Evolutionary conservation across 164 flowering plant species (phyloP).

Genomic region (Dillenia suffruticosa): DNA sequence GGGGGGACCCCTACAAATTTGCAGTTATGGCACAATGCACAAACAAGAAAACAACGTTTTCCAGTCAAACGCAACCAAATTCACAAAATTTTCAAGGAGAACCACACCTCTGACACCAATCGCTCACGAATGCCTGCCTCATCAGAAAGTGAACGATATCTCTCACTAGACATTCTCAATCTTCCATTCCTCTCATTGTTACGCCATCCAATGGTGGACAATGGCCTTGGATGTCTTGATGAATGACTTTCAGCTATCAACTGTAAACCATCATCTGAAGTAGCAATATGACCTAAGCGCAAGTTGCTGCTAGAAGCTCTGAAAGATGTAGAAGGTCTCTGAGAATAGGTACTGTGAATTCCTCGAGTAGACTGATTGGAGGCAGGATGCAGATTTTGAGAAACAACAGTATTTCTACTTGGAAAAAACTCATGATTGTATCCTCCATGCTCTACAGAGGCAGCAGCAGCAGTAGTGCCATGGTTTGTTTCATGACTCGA

Average conservation of each 20-base stretch:
- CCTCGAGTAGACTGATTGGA: constrained; percentile 35
- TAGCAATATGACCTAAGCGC: constrained; percentile 25
- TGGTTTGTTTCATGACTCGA: constrained; percentile 24
- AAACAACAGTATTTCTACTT: constrained; percentile 27
- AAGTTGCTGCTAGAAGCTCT: constrained; percentile 37
- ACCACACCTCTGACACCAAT: constrained; percentile 40
- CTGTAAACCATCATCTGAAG: constrained; percentile 33
- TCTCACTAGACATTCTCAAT: constrained; percentile 33
- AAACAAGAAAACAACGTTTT: no score
- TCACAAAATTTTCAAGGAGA: not conserved
- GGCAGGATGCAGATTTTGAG: constrained; percentile 25
- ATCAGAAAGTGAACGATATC: constrained; percentile 29
- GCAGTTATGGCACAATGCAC: no score
- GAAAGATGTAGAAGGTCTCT: constrained; percentile 30
- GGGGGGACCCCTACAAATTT: no score
- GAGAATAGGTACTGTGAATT: constrained; percentile 35
- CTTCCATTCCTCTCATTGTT: constrained; percentile 43
- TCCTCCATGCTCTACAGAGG: constrained; percentile 24
- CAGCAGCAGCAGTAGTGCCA: constrained; percentile 25
- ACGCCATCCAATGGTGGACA: constrained; percentile 36
- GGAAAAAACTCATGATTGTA: constrained; percentile 24
- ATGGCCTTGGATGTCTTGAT: constrained; percentile 41
- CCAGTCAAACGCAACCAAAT: no score
- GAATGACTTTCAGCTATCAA: constrained; percentile 31
- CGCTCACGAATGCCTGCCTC: constrained; percentile 31